Base-by-base conservation (phyloP, 1,284 basidiomycete species). In the Ganoderma multipileum region DNA sequence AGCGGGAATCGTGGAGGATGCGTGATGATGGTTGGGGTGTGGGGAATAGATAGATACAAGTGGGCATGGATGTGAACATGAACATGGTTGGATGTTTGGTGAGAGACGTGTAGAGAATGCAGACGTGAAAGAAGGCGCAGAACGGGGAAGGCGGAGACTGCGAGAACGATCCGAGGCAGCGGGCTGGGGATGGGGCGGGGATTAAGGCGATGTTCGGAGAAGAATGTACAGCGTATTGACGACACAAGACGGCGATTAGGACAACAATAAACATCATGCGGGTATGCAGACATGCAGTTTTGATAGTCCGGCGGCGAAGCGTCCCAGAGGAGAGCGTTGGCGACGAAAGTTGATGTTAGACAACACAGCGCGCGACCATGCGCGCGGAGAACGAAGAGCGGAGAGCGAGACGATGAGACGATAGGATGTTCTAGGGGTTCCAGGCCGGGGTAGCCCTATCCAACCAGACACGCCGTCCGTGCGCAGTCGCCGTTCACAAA, bases 231-330 rank as follows among this genome's bases (percentile, higher is more conserved):
- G 59, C 58, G 67, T 64, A 58, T 28, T 50, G 59, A 41, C 52
- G 65, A 57, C 65, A 54, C 20, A 33, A 47, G 57, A 61, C 9
- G 61, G 30, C 18, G 67, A 68, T 68, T 58, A 65, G 67, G 68
- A 72, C 69, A 72, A 72, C 71, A 71, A 72, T 72, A 72, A 72
- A 72, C 69, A 72, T 58, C 61, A 67, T 70, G 71, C 67, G 42
- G 67, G 63, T 67, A 70, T 72, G 71, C 69, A 63, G 68, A 64
- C 52, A 68, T 64, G 63, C 67, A 66, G 69, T 72, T 71, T 72
- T 71, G 71, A 54, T 65, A 60, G 36, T n/a, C 44, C 65, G 61
- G 61, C 65, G 61, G 61, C 60, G 66, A 26, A 70, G 69, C 71
- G 68, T 72, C 71, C 69, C 47, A 26, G 71, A n/a, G 52, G 38